Percentiles rank a stretch among this genome's conserved stretches.
Conservation (phyloP, 2,329 filamentous ascomycete genomes). For the Sporothrix mexicana region DNA sequence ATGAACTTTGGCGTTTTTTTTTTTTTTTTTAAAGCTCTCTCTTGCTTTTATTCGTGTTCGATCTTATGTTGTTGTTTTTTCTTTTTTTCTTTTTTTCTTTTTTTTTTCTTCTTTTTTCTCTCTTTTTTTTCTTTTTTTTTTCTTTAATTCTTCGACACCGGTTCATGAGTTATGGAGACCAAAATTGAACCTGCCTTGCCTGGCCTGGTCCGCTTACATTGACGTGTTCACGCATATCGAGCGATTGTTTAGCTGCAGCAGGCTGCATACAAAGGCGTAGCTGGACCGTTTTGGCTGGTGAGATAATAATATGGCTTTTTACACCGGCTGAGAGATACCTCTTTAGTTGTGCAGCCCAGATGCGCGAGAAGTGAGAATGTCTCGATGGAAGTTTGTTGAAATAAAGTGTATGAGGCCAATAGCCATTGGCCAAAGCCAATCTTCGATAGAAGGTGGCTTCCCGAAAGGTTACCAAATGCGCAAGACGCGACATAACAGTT, state of each 20-base stretch:
- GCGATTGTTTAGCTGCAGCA: constrained; percentile 27
- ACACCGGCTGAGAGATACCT: neutral
- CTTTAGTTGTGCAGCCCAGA: neutral
- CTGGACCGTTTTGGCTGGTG: neutral
- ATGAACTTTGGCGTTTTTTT: too few species aligned
- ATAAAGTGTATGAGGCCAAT: too few species aligned
- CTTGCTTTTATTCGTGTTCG: neutral
- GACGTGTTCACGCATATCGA: constrained; percentile 34
- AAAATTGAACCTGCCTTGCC: constrained; percentile 9
- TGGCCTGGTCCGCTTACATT: constrained; percentile 26
- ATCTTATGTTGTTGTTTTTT: neutral
- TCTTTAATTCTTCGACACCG: constrained; percentile 2
- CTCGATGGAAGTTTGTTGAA: neutral
- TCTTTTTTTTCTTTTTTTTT: neutral
- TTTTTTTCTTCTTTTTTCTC: neutral
- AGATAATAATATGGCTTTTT: neutral
- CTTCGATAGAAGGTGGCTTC: too few species aligned
- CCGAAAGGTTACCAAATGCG: too few species aligned
- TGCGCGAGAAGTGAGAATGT: too few species aligned
- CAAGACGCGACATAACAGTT: too few species aligned
- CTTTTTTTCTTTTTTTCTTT: neutral
- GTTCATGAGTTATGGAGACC: neutral
- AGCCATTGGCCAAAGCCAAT: too few species aligned
- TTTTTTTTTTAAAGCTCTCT: too few species aligned
- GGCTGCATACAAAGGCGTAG: constrained; percentile 15